These are phyloP conservation scores for Boechera retrofracta DNA, from an alignment of 345 rosid genomes.

Conservation along the genomic window DNA sequence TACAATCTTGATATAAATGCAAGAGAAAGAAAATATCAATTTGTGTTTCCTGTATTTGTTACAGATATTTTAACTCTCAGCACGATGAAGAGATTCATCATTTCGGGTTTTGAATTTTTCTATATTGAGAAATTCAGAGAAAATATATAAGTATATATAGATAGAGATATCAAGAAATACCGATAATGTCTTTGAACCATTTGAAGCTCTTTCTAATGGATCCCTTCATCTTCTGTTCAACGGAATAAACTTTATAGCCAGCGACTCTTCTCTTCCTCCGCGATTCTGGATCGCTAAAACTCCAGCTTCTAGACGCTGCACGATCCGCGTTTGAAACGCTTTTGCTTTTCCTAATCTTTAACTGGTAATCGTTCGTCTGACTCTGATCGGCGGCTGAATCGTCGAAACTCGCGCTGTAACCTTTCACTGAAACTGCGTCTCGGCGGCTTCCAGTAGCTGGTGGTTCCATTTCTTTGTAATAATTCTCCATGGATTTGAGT, in stretches of 20 bases:
- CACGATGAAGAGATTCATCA: slow-evolving; percentile 8
- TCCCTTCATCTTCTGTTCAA: slow-evolving; percentile 91
- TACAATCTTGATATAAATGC: slow-evolving; percentile 7
- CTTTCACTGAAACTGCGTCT: slow-evolving; percentile 17
- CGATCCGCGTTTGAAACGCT: slow-evolving; percentile 46
- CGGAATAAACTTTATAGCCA: slow-evolving; percentile 75
- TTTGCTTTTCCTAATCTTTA: slow-evolving; percentile 41
- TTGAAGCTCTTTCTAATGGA: slow-evolving; percentile 82
- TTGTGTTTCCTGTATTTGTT: slow-evolving; percentile 12
- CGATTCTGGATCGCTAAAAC: slow-evolving; percentile 78
- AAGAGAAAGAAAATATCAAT: slow-evolving; percentile 2
- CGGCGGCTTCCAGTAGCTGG: slow-evolving; percentile 21
- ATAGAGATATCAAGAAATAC: slow-evolving; percentile 28
- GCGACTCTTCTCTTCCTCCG: slow-evolving; percentile 96
- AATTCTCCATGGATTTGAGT: slow-evolving; percentile 32
- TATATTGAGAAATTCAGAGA: not conserved
- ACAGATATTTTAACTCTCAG: slow-evolving; percentile 32
- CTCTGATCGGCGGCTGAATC: slow-evolving; percentile 35
- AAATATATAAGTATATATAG: not conserved
- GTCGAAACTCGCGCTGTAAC: slow-evolving; percentile 34
- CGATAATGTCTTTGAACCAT: slow-evolving; percentile 74
- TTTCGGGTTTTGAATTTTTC: not conserved
- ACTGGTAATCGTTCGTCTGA: slow-evolving; percentile 35
- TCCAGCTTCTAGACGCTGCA: slow-evolving; percentile 59
- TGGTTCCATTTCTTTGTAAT: slow-evolving; percentile 41